Evolutionary conservation across 2,329 filamentous ascomycete genomes (phyloP).

Genomic region (Meredithiella fracta): DNA sequence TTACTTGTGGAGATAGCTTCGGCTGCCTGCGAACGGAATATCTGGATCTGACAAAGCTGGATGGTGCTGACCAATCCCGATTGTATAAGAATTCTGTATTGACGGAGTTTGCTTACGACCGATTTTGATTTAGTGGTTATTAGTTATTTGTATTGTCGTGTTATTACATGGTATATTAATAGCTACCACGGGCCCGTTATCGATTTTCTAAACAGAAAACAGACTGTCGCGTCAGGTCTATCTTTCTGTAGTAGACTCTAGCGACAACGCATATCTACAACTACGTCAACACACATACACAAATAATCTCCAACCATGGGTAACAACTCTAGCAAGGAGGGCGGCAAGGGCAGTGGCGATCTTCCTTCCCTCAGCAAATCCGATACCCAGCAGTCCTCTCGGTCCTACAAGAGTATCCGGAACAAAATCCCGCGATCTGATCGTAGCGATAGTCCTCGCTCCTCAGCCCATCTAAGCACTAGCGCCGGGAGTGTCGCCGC

Average conservation of each 20-base stretch:
- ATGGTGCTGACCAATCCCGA: no score
- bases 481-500: conserved; percentile 30
- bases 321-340: conserved; percentile 13
- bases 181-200: no score
- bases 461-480: conserved; percentile 49
- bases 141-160: no score
- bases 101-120: no score
- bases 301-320: conserved; percentile 14
- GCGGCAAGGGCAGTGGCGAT: conserved; percentile 6
- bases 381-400: conserved; percentile 81
- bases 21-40: not conserved
- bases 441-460: conserved; percentile 66
- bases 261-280: not conserved
- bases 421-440: conserved; percentile 71
- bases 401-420: conserved; percentile 68
- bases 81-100: no score
- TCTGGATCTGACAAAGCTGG: no score
- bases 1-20: not conserved
- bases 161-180: no score
- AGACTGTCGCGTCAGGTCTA: no score
- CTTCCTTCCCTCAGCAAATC: conserved; percentile 73
- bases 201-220: no score
- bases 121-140: no score
- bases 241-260: no score
- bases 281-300: no score